phyloP scores from a whole-genome alignment of 495 filamentous ascomycete species.

The Bathelium albidoporum region DNA sequence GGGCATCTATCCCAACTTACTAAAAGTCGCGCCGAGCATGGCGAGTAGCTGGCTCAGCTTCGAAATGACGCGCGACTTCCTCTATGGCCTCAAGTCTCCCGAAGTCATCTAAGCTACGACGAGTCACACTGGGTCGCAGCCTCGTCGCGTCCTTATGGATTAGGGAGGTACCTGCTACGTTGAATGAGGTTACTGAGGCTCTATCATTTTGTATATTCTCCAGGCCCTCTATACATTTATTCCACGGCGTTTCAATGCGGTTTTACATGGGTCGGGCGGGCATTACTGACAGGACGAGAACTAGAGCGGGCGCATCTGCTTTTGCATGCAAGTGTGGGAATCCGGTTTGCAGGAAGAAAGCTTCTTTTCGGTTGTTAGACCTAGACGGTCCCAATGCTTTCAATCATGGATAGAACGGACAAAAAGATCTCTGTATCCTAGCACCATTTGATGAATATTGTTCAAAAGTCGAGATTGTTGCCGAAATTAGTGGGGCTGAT shows the following conservation, averaged over 20 bases:
- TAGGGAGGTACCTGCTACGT: not conserved
- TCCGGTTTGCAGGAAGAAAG: not conserved
- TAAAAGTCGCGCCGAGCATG: slow-evolving; percentile 98
- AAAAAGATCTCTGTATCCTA: not conserved
- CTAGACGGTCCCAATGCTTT: not conserved
- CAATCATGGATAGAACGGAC: not conserved
- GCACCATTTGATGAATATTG: not conserved
- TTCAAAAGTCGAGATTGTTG: not conserved
- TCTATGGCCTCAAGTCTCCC: slow-evolving; percentile 38
- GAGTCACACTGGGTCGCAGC: not conserved
- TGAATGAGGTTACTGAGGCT: not conserved
- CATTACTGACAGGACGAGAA: not conserved
- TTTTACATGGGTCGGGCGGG: not conserved
- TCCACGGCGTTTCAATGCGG: not conserved
- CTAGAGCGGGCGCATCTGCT: not conserved
- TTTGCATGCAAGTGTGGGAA: not conserved
- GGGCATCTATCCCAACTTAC: slow-evolving; percentile 82
- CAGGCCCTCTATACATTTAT: not conserved
- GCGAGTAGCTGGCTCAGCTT: slow-evolving; percentile 97
- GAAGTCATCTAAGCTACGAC: slow-evolving; percentile 1
- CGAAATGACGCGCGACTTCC: slow-evolving; percentile 80
- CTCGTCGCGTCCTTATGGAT: not conserved
- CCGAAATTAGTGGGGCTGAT: no score
- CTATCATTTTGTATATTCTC: not conserved
- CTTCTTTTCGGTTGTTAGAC: not conserved